Base-by-base conservation (phyloP, 2,329 filamentous ascomycete species). In the Pestalotiopsis sp. region DNA sequence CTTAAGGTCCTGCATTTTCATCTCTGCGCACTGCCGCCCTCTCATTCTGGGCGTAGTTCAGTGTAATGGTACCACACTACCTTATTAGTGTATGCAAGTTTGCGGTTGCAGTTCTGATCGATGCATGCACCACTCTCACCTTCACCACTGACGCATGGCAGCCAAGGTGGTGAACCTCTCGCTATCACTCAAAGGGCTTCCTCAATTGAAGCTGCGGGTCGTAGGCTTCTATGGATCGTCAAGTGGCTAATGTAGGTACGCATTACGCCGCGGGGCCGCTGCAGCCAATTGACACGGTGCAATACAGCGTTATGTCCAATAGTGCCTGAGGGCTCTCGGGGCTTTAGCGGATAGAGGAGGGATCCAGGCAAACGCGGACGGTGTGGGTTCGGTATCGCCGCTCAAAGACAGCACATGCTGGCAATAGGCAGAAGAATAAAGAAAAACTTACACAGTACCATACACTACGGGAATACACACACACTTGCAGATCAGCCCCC, bases 1-100 rank as follows among this genome's bases (percentile, higher is more conserved):
- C 64, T 65, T 65, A 65, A 64, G 62, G 62, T 64, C 20, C 20
- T 38, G 6, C 57, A 13, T 60, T 60, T 14, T 27, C 31, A 36
- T 36, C 31, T 45, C 9, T 62, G 59, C 59, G 3, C 59, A 59
- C 3, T 23, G 57, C 57, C 17, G 23, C 17, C 17, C 57, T 7
- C 57, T 17, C 11, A 3, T 14, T 27, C 13, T 39, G 59, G 27
- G 59, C 31, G 17, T 20, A 39, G 59, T 31, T 38, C 13, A 38
- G 6, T 27, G 57, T 23, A 6, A 27, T 27, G 57, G 23, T 23
- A 36, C 11, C n/a, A 59, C 57, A 27, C 23, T 59, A 17, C 45
- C 20, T 52, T 52, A 17, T 52, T 52, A 59, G 57, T 36, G 57
- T 11, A 27, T 27, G 57, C 57, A 59, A 14, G 57, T 36, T 27